A percentile compares a stretch with the other conserved stretches of the same genome.
phyloP scores from a whole-genome alignment of 352 stramenopile species.

The Pythium apleroticum region DNA sequence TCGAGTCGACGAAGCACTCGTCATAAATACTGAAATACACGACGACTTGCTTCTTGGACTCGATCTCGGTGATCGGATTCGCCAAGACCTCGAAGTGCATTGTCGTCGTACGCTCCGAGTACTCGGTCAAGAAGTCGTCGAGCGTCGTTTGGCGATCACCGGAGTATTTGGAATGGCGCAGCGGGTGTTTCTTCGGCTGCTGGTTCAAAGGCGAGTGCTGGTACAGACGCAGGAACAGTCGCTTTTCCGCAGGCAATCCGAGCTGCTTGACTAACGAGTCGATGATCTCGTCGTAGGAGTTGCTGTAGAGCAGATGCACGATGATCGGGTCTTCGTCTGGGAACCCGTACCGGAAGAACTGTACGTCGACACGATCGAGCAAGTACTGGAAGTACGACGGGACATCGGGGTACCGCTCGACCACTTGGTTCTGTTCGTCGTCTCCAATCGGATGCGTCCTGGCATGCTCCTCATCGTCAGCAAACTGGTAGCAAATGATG shows the following conservation, averaged over 20 bases:
- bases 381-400: conserved; percentile 82
- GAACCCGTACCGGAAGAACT: conserved; percentile 56
- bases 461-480: conserved; percentile 33
- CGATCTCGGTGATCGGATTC: conserved; percentile 81
- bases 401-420: conserved; percentile 66
- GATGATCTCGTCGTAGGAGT: conserved; percentile 76
- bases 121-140: conserved; percentile 73
- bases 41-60: conserved; percentile 78
- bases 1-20: conserved; percentile 54
- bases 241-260: conserved; percentile 38
- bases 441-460: background rate
- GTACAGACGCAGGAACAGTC: conserved; percentile 73
- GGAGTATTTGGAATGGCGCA: conserved; percentile 66
- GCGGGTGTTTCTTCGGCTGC: conserved; percentile 60
- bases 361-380: conserved; percentile 76
- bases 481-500: conserved; percentile 81
- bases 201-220: conserved; percentile 73
- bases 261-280: conserved; percentile 51
- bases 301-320: conserved; percentile 60
- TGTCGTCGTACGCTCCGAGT: conserved; percentile 60
- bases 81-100: conserved; percentile 77
- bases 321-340: conserved; percentile 49
- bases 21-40: conserved; percentile 83
- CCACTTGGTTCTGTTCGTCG: background rate
- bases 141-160: conserved; percentile 60